Evolutionary conservation across 2,329 filamentous ascomycete genomes (phyloP), one percentile per base, ranked within the genome.

Genomic region (Sarocladium kiliense): DNA sequence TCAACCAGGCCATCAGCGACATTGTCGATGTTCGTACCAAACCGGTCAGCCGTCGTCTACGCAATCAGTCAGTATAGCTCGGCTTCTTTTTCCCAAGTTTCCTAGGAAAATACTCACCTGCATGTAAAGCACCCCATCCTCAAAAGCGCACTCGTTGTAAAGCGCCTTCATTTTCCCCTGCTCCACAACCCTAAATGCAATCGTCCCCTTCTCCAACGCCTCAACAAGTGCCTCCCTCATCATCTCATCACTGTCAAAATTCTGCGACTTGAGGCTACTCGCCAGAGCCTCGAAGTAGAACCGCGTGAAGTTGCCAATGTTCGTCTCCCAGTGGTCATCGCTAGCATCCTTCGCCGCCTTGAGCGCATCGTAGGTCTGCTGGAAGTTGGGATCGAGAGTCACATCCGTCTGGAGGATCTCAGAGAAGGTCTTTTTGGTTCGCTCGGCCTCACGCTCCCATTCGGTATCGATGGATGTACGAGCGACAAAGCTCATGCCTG

Each of bases 101-200:
- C 21, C 23, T 11, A 5, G 5, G 11, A 41, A 30, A 2, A 25
- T 5, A 61, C 64, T 61, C 66, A 75, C 73, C 71, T 80, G 77
- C n/a, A 83, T 62, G 56, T 77, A 78, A 21, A 81, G 63, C 27
- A 73, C 65, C 1, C 77, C 78, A 37, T 75, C 73, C 61, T 81
- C 77, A 27, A 81, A 56, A 2, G 75, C 66, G 18, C 65, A 62
- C 69, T 82, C 78, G 58, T 73, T 70, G 57, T 79, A 80, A 12
- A 63, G 66, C 5, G 59, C 64, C 55, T 71, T 68, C 9, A 62
- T 58, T 59, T 65, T 60, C 39, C 77, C 67, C 60, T 71, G 68
- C 50, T 78, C 76, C 2, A 79, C 76, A 36, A 81, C 61, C 26
- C 77, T 71, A 59, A 81, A 71, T 19, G 63, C 68, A 18, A 80